Conservation (phyloP, 768 basidiomycete genomes). For the Mycena rosella region DNA sequence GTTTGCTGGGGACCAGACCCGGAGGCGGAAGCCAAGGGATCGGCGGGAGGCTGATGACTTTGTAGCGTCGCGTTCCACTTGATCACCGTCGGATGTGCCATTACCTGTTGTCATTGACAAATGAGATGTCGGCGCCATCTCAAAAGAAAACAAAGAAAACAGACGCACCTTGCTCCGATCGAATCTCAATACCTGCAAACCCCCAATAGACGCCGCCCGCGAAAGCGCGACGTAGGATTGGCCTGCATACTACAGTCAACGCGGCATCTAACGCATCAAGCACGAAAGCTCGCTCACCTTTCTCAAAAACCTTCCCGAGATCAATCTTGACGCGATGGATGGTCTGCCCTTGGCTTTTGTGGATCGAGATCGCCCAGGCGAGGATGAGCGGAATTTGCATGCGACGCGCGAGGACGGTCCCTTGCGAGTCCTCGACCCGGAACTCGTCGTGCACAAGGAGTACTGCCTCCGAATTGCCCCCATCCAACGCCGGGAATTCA, state of each 20-base stretch:
- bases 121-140: not conserved
- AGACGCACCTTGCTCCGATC: slow-evolving; percentile 67
- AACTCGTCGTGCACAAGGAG: slow-evolving; percentile 67
- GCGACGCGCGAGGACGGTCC: slow-evolving; percentile 59
- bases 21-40: slow-evolving; percentile 1
- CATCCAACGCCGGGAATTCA: slow-evolving; percentile 53
- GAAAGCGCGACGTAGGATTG: slow-evolving; percentile 77
- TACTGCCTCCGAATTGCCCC: slow-evolving; percentile 54
- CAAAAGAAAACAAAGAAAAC: not conserved
- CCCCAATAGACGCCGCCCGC: slow-evolving; percentile 71
- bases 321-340: slow-evolving; percentile 85
- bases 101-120: slow-evolving; percentile 51
- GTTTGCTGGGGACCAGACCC: not conserved
- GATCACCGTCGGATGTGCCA: slow-evolving; percentile 68
- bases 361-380: slow-evolving; percentile 88
- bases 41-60: not conserved
- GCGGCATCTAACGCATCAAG: not conserved
- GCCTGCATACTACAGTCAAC: slow-evolving; percentile 50
- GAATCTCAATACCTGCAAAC: slow-evolving; percentile 74
- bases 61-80: slow-evolving; percentile 57
- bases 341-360: slow-evolving; percentile 88
- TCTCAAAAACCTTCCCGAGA: slow-evolving; percentile 81
- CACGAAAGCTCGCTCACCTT: slow-evolving; percentile 56
- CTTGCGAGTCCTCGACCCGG: slow-evolving; percentile 64
- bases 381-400: slow-evolving; percentile 75